phyloP scores from a whole-genome alignment of 345 rosid genomes.

The Noccaea bulbosa region DNA sequence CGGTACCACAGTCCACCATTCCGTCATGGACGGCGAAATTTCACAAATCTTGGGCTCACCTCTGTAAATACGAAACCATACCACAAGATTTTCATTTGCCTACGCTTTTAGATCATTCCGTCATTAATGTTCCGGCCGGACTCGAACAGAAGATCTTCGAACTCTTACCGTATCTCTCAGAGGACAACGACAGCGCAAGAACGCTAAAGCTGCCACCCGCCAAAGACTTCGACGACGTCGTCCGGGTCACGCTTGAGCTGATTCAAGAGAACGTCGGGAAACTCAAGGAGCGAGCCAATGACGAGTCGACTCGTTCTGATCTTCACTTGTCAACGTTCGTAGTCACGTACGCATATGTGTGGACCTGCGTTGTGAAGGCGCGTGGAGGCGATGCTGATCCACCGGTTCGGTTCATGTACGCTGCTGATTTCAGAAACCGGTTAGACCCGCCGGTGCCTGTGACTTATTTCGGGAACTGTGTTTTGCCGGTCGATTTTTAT shows the following conservation, averaged over 20 bases:
- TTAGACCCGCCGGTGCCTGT: constrained; percentile 30
- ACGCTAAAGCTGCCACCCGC: constrained; percentile 6
- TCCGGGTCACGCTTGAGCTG: constrained; percentile 39
- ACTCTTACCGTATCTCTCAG: neutral
- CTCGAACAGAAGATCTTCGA: constrained; percentile 30
- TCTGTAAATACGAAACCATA: constrained; percentile 12
- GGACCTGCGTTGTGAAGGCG: constrained; percentile 33
- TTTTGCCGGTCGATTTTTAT: neutral
- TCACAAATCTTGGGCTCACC: constrained; percentile 42
- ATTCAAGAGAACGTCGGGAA: constrained; percentile 31
- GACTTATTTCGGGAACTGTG: constrained; percentile 48
- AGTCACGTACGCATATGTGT: constrained; percentile 23
- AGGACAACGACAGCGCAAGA: constrained; percentile 15
- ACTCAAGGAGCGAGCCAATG: constrained; percentile 26
- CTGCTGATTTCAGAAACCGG: constrained; percentile 43
- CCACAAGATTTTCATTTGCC: constrained; percentile 5
- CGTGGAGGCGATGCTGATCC: constrained; percentile 23
- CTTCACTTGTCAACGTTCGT: constrained; percentile 48
- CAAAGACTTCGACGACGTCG: neutral
- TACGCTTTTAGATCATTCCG: constrained; percentile 39
- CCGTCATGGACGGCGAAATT: constrained; percentile 38
- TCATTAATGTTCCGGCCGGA: constrained; percentile 23
- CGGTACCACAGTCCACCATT: constrained; percentile 34
- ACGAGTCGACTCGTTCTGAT: neutral
- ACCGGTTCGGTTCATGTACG: constrained; percentile 8